phyloP scores from a whole-genome alignment of 148 eudicot species.

The Tetragonia tetragonoides region DNA sequence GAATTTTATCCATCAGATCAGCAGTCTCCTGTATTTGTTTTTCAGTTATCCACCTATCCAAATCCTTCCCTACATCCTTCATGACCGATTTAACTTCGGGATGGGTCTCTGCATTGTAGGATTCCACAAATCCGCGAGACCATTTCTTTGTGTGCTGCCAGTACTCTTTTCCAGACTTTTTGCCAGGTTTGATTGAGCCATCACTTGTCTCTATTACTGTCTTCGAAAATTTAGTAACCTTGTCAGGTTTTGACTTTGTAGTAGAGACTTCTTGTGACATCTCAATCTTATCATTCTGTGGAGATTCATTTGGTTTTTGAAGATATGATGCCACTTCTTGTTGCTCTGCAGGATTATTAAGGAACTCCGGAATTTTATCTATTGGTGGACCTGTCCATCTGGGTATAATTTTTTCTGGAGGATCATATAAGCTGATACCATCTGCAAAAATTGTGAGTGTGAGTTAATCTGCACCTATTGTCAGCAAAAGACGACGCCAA shows the following conservation, averaged over 20 bases:
- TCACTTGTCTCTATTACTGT: conserved; percentile 78
- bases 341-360: conserved; percentile 34
- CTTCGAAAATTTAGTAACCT: conserved; percentile 39
- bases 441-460: conserved; percentile 39
- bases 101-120: conserved; percentile 75
- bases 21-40: conserved; percentile 77
- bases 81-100: conserved; percentile 73
- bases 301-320: conserved; percentile 36
- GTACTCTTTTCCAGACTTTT: conserved; percentile 73
- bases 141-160: conserved; percentile 96
- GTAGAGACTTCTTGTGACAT: conserved; percentile 24
- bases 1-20: conserved; percentile 60
- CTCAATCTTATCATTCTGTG: conserved; percentile 15
- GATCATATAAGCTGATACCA: conserved; percentile 86
- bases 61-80: conserved; percentile 90
- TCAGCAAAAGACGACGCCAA: background rate
- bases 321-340: conserved; percentile 27
- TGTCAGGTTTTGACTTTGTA: conserved; percentile 26
- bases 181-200: conserved; percentile 77
- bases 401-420: conserved; percentile 84
- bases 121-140: conserved; percentile 78
- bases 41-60: conserved; percentile 91
- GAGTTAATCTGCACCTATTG: background rate
- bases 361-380: conserved; percentile 51
- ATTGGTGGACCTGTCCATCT: conserved; percentile 91